Percentiles rank a stretch among this genome's conserved stretches.
phyloP scores from a whole-genome alignment of 352 stramenopile species.

The Ophiocytium majus region DNA sequence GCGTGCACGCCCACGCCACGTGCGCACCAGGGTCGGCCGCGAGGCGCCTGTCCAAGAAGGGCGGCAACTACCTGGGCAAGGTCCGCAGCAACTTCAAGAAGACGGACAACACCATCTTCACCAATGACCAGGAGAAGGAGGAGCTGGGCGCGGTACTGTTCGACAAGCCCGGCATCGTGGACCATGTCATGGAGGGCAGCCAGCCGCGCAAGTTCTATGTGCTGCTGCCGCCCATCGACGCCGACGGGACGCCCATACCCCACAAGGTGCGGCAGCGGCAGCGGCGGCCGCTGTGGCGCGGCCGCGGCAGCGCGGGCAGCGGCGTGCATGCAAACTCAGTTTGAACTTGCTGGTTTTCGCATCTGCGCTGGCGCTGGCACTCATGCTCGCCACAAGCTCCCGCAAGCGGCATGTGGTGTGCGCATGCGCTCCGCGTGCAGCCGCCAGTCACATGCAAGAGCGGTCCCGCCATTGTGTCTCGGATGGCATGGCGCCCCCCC shows the following conservation, averaged over 20 bases:
- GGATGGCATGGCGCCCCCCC: too few relatives aligned
- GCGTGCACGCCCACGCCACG: too few relatives aligned
- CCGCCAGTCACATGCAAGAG: too few relatives aligned
- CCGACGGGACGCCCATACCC: conserved; percentile 34
- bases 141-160: conserved; percentile 73
- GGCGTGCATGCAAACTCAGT: neutral
- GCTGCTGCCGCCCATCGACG: conserved; percentile 48
- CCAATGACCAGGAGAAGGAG: conserved; percentile 68
- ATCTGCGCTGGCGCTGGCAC: neutral
- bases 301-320: neutral
- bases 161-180: conserved; percentile 55
- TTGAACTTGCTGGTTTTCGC: neutral
- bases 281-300: too few relatives aligned
- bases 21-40: conserved; percentile 53
- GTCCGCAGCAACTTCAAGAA: conserved; percentile 72
- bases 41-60: conserved; percentile 73
- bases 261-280: conserved; percentile 29
- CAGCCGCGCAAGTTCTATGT: conserved; percentile 57
- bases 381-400: too few relatives aligned
- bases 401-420: too few relatives aligned
- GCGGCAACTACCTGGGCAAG: conserved; percentile 80
- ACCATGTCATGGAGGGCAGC: conserved; percentile 52
- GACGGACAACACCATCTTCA: conserved; percentile 70
- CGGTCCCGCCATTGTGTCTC: too few relatives aligned
- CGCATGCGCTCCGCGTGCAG: too few relatives aligned